Percentiles rank a stretch among this genome's conserved stretches.
These are phyloP conservation scores for Mortierella sp. DNA, from an alignment of 371 early-diverging fungal species.

Conservation along the genomic window DNA sequence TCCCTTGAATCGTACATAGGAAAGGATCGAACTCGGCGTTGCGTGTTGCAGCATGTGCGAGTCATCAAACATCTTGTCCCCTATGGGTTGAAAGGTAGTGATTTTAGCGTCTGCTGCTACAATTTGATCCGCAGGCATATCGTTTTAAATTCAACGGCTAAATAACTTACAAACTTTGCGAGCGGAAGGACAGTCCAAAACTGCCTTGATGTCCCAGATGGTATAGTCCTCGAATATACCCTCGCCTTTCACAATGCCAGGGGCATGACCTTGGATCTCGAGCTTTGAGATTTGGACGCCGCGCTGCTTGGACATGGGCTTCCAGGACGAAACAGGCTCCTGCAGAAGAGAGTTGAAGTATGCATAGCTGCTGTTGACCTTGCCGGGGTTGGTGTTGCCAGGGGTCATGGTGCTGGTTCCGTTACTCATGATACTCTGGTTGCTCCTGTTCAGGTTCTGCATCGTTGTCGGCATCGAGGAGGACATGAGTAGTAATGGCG, in stretches of 20 bases:
- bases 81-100: conserved; percentile 25
- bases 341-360: conserved; percentile 50
- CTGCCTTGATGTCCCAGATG: conserved; percentile 72
- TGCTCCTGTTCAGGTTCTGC: conserved; percentile 41
- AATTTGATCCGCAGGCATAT: too few species aligned
- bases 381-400: conserved; percentile 45
- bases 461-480: conserved; percentile 53
- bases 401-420: conserved; percentile 55
- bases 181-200: conserved; percentile 58
- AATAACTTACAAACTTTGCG: conserved; percentile 48
- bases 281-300: conserved; percentile 59
- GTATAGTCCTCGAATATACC: conserved; percentile 66
- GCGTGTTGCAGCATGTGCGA: conserved; percentile 59
- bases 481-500: conserved; percentile 51
- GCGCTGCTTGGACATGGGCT: conserved; percentile 40
- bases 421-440: conserved; percentile 50
- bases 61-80: conserved; percentile 68
- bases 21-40: conserved; percentile 64
- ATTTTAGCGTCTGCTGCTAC: not conserved
- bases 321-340: conserved; percentile 53
- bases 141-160: too few species aligned
- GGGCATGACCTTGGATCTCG: conserved; percentile 64
- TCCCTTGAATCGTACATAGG: conserved; percentile 65
- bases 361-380: conserved; percentile 45
- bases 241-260: conserved; percentile 64